A percentile compares a stretch with the other conserved stretches of the same genome.
Conservation (phyloP, 331 rosid genomes). For the Spiraea crenata region DNA sequence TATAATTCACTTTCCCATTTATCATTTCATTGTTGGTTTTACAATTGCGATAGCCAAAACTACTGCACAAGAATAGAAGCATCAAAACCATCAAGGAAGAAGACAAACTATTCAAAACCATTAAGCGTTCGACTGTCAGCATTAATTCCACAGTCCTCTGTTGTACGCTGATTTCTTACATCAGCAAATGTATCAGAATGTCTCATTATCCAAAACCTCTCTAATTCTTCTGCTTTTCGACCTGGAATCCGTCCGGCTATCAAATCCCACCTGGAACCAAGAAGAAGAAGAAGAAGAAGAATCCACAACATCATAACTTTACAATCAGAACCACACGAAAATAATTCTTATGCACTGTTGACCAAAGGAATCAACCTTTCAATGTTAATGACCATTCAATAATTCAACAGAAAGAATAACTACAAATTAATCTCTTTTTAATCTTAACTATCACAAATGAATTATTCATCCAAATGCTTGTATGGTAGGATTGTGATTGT, state of each 20-base stretch:
- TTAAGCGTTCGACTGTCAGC: background rate
- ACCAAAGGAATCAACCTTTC: too few species aligned
- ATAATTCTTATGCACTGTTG: background rate
- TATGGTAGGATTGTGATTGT: too few species aligned
- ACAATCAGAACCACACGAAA: background rate
- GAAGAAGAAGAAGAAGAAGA: background rate
- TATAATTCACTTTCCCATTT: too few species aligned
- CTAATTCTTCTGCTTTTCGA: slow-evolving; percentile 44
- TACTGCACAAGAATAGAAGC: background rate
- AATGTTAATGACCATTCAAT: too few species aligned
- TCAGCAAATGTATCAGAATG: slow-evolving; percentile 27
- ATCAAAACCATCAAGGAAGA: background rate
- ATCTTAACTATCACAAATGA: too few species aligned
- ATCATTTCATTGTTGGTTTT: too few species aligned
- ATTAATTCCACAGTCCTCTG: background rate
- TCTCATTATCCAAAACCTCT: slow-evolving; percentile 52
- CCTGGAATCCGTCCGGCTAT: slow-evolving; percentile 49
- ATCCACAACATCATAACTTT: background rate
- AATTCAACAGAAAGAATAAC: too few species aligned
- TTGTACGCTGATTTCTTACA: slow-evolving; percentile 7
- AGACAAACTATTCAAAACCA: background rate
- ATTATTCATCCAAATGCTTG: too few species aligned
- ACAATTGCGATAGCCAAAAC: background rate
- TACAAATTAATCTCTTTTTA: too few species aligned
- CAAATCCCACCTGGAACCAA: slow-evolving; percentile 43